phyloP scores from a whole-genome alignment of 2,329 filamentous ascomycete species.

The Penicillium psychrosexuale region DNA sequence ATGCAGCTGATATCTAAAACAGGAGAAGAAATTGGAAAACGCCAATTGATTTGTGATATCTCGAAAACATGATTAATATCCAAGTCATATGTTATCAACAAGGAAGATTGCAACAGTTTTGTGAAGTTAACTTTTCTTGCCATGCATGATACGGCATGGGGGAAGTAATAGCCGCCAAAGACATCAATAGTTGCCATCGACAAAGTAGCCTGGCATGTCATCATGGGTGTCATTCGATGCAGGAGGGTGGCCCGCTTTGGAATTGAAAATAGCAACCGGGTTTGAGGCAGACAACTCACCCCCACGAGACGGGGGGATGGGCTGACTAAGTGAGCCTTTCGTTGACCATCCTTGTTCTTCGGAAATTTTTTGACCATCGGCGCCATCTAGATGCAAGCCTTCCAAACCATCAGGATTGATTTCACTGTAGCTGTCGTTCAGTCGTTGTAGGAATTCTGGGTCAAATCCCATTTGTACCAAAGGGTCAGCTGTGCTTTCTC shows the following conservation, averaged over 20 bases:
- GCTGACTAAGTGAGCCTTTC: conserved; percentile 7
- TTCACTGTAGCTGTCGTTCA: conserved; percentile 36
- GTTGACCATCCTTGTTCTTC: conserved; percentile 19
- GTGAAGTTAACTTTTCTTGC: conserved; percentile 11
- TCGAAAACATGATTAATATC: not conserved
- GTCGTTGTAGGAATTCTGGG: conserved; percentile 36
- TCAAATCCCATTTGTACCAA: conserved; percentile 41
- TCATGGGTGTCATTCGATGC: conserved; percentile 16
- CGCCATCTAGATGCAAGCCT: conserved; percentile 22
- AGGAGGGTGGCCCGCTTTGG: conserved; percentile 17
- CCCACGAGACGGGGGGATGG: conserved; percentile 7
- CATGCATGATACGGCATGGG: not conserved
- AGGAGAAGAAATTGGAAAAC: not conserved
- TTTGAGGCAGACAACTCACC: conserved; percentile 13
- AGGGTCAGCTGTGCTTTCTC: conserved; percentile 30
- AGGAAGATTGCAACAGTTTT: not conserved
- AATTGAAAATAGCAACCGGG: conserved; percentile 17
- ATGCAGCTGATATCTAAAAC: not conserved
- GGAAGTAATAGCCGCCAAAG: conserved; percentile 1
- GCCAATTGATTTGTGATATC: not conserved
- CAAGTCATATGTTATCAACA: not conserved
- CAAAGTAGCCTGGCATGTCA: conserved; percentile 16
- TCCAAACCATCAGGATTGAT: conserved; percentile 32
- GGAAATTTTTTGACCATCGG: conserved; percentile 11
- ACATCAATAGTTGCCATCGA: conserved; percentile 14